Evolutionary conservation across 2,329 filamentous ascomycete species (phyloP), one percentile per base, ranked within the genome.

Genomic region (Colletotrichum melonis): DNA sequence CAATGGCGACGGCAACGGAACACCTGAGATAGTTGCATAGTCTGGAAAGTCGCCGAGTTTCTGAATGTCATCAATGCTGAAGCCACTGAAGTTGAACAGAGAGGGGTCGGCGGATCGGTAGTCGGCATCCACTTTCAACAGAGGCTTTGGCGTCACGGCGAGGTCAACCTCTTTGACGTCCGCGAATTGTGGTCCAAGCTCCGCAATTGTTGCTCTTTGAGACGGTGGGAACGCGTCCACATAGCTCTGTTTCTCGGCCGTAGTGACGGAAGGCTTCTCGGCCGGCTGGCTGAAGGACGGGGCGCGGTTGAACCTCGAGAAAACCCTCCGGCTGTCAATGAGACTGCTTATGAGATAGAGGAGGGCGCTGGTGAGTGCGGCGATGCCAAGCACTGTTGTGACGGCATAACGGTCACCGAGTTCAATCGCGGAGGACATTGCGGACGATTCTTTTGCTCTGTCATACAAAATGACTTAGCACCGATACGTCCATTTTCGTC

Each of bases 11-110:
- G 95, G 95, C 59, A 93, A 82, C 1, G 93, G 93, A 5, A 97
- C 92, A 6, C 93, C 94, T 62, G 92, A 94, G 12, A 97, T 84
- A 2, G 86, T 83, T 6, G 94, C 89, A 80, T 97, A 97, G 79
- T 96, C 91, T 0, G 94, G 94, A 70, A 97, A 97, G 76, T 93
- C 87, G 0, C 94, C 94, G 1, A 97, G 83, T 0, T 88, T 87
- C 67, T 88, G 88, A 75, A 97, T 87, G 69, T 97, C 94, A 2
- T 87, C 86, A 0, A 92, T 86, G 0, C 92, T 92, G 77, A 95
- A 92, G 1, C 92, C 93, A 55, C 89, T 94, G 1, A 90, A 90
- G 2, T 90, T 91, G 78, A 88, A 92, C 30, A 84, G 85, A 0
- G 72, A 71, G 3, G 80, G 75, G 16, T 77, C 75, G 1, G 82